Base-by-base conservation (phyloP, 148 eudicot genomes). In the Rhododendron kiyosumense region DNA sequence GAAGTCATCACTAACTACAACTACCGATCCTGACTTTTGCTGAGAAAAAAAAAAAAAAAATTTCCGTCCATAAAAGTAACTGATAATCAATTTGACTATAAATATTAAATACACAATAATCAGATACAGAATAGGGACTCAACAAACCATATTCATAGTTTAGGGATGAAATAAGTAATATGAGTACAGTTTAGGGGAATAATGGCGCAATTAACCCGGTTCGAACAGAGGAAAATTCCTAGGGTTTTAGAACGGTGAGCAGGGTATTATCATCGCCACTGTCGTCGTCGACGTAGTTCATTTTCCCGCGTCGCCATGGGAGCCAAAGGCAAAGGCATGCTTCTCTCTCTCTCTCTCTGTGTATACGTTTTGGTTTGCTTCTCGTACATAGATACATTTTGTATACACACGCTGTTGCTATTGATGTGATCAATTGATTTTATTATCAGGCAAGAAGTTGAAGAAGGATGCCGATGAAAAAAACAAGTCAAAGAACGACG, bases 251-350 rank as follows among this genome's bases (percentile, higher is more conserved):
- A 71, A 69, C 75, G 30, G 17, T 4, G 41, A 71, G 38, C 20
- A 67, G 32, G 74, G 43, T 59, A 5, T 34, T 74, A 17, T 1
- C 34, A 34, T 5, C 34, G 78, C 78, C 43, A 15, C 54, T 12
- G 15, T 48, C 38, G 20, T 18, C 57, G 34, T 48, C 81, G 57
- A 11, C 81, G 17, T 78, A 4, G 81, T 46, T 26, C 26, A 14
- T 78, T 61, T 82, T 4, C 41, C 51, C 28, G 54, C 54, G 36
- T 52, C 71, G 87, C 85, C 85, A 93, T 93, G 94, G 96, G 88
- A 86, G 51, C 88, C 2, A 91, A 91, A 81, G 88, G 74, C 84
- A 92, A 91, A 88, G 92, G 92, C 90, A 32, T 30, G 41, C 12
- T 43, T 32, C 24, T 30, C 28, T 34, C n/a, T 71, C 69, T 46